These are phyloP conservation scores for Volvariella surrecta DNA, from an alignment of 1,284 basidiomycete species.

Conservation along the genomic window DNA sequence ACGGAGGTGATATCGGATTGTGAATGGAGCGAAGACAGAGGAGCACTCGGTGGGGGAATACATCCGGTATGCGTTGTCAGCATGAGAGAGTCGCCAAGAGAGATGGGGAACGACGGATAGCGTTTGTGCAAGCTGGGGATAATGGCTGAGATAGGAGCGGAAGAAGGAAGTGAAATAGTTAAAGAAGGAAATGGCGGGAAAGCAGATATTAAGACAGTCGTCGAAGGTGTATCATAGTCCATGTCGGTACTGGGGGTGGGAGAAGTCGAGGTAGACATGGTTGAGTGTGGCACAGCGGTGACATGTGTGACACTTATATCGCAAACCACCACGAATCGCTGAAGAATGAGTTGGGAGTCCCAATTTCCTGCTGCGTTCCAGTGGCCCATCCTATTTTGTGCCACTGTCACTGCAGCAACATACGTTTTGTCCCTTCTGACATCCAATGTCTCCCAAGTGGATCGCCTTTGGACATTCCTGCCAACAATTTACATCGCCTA, in stretches of 20 bases:
- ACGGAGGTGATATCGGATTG: constrained; percentile 19
- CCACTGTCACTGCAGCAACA: constrained; percentile 34
- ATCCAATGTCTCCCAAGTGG: constrained; percentile 81
- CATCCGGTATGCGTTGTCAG: constrained; percentile 47
- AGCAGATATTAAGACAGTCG: constrained; percentile 55
- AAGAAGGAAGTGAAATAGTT: constrained; percentile 47
- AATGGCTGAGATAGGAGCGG: constrained; percentile 41
- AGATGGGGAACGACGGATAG: constrained; percentile 47
- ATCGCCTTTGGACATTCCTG: constrained; percentile 70
- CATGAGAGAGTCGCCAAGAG: constrained; percentile 30
- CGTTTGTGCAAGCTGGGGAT: constrained; percentile 44
- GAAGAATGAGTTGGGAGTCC: too few relatives aligned
- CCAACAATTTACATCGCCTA: constrained; percentile 75
- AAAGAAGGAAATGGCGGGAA: constrained; percentile 74
- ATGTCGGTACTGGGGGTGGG: too few relatives aligned
- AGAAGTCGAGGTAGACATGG: constrained; percentile 11
- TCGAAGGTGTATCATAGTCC: too few relatives aligned
- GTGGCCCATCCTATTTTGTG: constrained; percentile 60
- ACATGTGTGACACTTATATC: too few relatives aligned
- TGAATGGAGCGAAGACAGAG: constrained; percentile 36
- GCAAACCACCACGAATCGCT: too few relatives aligned
- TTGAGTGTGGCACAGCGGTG: constrained; percentile 3
- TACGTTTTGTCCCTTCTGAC: constrained; percentile 60
- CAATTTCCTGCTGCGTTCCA: constrained; percentile 27
- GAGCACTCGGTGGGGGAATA: constrained; percentile 29